phyloP scores from a whole-genome alignment of 2,329 filamentous ascomycete genomes.

The Dactylellina cionopaga region DNA sequence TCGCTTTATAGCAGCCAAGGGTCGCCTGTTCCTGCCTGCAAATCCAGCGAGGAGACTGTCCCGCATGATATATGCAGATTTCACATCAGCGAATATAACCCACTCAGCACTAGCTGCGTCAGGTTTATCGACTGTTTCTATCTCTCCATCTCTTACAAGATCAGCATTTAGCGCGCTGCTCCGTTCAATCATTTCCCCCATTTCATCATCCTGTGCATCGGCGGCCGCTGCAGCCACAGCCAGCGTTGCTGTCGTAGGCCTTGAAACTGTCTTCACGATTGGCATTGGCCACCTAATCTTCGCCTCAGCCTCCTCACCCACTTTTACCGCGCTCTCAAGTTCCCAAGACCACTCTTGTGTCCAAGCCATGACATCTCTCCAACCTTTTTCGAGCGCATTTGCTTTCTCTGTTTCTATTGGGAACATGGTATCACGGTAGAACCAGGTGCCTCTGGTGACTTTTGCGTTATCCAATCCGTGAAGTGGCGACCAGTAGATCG shows the following conservation, averaged over 20 bases:
- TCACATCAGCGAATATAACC: constrained; percentile 83
- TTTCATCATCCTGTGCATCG: neutral
- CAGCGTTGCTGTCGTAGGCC: constrained; percentile 39
- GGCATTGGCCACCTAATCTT: constrained; percentile 70
- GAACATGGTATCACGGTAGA: constrained; percentile 94
- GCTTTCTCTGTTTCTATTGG: constrained; percentile 86
- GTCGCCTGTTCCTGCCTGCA: constrained; percentile 66
- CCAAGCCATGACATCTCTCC: constrained; percentile 85
- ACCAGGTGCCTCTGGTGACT: constrained; percentile 91
- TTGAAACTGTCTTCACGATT: constrained; percentile 26
- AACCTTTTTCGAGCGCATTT: constrained; percentile 92
- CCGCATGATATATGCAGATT: constrained; percentile 83
- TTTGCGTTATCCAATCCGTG: constrained; percentile 77
- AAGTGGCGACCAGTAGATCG: constrained; percentile 96
- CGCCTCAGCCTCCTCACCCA: constrained; percentile 88
- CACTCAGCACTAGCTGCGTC: constrained; percentile 53
- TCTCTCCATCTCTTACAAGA: constrained; percentile 36
- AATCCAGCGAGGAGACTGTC: constrained; percentile 76
- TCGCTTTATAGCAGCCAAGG: constrained; percentile 84
- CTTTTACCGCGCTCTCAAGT: constrained; percentile 85
- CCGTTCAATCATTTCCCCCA: constrained; percentile 22
- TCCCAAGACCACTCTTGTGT: constrained; percentile 93
- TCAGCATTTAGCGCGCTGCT: constrained; percentile 18
- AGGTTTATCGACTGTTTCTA: constrained; percentile 18
- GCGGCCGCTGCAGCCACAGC: neutral